Evolutionary conservation across 2,329 filamentous ascomycete genomes (phyloP).

Genomic region (Purpureocillium lavendulum): DNA sequence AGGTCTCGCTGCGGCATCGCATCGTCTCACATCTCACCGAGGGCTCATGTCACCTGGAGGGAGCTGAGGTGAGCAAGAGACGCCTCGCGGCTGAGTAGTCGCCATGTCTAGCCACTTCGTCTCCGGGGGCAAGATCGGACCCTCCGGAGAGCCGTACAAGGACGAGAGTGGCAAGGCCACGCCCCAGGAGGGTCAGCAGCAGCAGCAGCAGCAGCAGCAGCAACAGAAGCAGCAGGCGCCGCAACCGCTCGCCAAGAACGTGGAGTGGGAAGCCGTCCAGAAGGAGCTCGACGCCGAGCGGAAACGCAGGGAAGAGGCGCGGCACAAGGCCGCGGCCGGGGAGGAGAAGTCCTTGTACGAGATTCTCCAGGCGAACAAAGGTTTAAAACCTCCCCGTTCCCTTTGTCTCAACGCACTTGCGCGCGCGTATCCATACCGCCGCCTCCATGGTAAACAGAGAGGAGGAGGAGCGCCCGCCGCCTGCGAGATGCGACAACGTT

Average conservation of each 20-base stretch:
- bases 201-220: background rate
- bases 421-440: too few relatives aligned
- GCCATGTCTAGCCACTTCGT: constrained; percentile 49
- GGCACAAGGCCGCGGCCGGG: constrained; percentile 30
- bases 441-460: too few relatives aligned
- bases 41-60: too few relatives aligned
- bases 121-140: constrained; percentile 41
- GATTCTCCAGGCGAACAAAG: constrained; percentile 74
- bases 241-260: constrained; percentile 11
- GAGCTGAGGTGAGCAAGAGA: too few relatives aligned
- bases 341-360: constrained; percentile 62
- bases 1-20: too few relatives aligned
- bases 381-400: constrained; percentile 25
- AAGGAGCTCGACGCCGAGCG: constrained; percentile 55
- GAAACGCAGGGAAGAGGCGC: constrained; percentile 41
- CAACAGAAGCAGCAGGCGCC: constrained; percentile 10
- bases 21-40: too few relatives aligned
- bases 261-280: constrained; percentile 58
- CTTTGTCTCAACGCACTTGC: background rate
- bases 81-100: too few relatives aligned
- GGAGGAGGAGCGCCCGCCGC: too few relatives aligned
- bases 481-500: too few relatives aligned
- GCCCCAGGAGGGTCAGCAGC: too few relatives aligned
- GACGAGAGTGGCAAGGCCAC: constrained; percentile 7
- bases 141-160: constrained; percentile 14